Percentiles rank a stretch among this genome's conserved stretches.
These are phyloP conservation scores for Sambucus nigra DNA, from an alignment of 129 eudicot genomes.

Conservation along the genomic window DNA sequence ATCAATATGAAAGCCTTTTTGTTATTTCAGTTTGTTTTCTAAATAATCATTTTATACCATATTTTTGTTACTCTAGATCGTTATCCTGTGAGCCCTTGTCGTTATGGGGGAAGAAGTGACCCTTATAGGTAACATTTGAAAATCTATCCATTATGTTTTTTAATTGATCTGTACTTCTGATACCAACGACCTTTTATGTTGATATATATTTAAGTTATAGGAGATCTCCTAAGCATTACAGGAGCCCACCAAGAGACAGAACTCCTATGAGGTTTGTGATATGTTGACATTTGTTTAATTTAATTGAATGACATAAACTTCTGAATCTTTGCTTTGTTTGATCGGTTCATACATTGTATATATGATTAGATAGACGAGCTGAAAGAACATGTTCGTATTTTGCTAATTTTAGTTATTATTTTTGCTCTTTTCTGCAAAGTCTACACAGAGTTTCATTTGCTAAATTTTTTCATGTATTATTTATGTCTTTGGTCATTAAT, in stretches of 20 bases:
- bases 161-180: neutral
- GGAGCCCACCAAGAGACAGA: conserved; percentile 95
- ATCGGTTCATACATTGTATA: no score
- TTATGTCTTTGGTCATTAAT: no score
- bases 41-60: no score
- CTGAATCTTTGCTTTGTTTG: no score
- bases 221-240: conserved; percentile 67
- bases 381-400: neutral
- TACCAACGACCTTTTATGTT: neutral
- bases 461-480: no score
- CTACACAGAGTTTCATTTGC: no score
- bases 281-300: no score
- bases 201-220: conserved; percentile 63
- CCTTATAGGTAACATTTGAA: conserved; percentile 60
- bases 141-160: neutral
- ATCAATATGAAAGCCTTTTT: no score
- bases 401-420: neutral
- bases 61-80: conserved; percentile 91
- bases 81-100: conserved; percentile 70
- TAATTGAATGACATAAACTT: no score
- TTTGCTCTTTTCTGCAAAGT: neutral
- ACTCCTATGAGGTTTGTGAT: conserved; percentile 68
- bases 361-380: no score
- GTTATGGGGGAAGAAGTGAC: conserved; percentile 64
- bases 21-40: no score